Evolutionary conservation across 2,329 filamentous ascomycete genomes (phyloP), one percentile per base, ranked within the genome.

Genomic region (Cyclaneusma minus): DNA sequence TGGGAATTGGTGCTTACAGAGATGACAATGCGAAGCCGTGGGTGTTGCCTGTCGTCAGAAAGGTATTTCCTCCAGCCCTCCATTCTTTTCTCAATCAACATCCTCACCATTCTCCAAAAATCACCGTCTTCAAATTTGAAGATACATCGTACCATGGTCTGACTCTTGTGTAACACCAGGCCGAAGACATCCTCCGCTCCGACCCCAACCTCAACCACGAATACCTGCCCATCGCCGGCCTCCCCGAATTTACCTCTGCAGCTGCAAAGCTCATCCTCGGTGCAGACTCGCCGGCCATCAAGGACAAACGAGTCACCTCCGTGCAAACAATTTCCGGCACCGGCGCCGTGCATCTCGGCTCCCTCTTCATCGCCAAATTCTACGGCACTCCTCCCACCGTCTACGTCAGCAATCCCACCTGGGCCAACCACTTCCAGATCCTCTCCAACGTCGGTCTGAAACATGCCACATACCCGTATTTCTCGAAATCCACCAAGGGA

Each of bases 391-490:
- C 65, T 56, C 76, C 69, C 40, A 70, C 74, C 32, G 70, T 91
- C 56, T 94, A 93, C 65, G 64, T 95, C 52, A 93, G 84, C 45
- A 80, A 79, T 53, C 89, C 89, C 28, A 98, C 89, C 35, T 98
- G 89, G 89, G 84, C 80, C 41, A 98, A 98, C 62, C 89, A 98
- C 71, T 76, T 91, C 60, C 89, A 95, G 56, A 94, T 98, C 64
- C 93, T 98, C 62, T 69, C 64, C 55, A 95, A 95, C 49, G 84
- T 94, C 47, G 65, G 68, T 42, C 62, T 95, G 16, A 59, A 70
- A 17, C 69, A 83, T 43, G 75, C 75, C 40, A 70, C 70, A 38
- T 98, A 98, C 60, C 89, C 87, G 25, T 98, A 98, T 65, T 98
- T 93, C 60, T 76, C 74, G 52, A 72, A 82, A 50, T 51, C 79